These are phyloP conservation scores for Datura wrightii DNA, from an alignment of 257 asterid genomes.

Conservation along the genomic window DNA sequence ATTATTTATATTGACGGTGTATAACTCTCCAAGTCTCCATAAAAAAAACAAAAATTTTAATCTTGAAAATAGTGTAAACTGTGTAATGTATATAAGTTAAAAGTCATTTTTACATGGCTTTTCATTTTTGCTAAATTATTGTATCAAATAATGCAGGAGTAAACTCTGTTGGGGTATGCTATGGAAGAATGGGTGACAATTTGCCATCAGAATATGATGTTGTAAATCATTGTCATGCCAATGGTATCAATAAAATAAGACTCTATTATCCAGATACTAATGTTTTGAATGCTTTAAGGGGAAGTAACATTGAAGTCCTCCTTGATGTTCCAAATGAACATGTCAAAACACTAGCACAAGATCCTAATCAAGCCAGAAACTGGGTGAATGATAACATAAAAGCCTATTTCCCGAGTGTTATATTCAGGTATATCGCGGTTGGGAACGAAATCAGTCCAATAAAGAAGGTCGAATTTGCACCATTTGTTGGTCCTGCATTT, in stretches of 20 bases:
- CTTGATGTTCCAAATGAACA: slow-evolving; percentile 52
- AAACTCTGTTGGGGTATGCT: slow-evolving; percentile 48
- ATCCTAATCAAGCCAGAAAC: slow-evolving; percentile 36
- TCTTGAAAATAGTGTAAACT: neutral
- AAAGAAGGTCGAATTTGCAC: slow-evolving; percentile 14
- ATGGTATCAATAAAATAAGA: slow-evolving; percentile 51
- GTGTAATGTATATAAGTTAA: neutral
- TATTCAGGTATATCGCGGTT: slow-evolving; percentile 47
- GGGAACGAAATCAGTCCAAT: slow-evolving; percentile 56
- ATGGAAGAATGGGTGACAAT: slow-evolving; percentile 44
- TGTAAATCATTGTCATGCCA: slow-evolving; percentile 43
- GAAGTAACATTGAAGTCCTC: slow-evolving; percentile 45
- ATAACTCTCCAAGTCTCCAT: no score
- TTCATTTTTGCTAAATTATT: neutral
- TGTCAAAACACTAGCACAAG: slow-evolving; percentile 41
- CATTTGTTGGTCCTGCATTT: slow-evolving; percentile 47
- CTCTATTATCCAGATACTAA: slow-evolving; percentile 49
- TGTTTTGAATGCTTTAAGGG: slow-evolving; percentile 45
- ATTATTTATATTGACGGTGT: no score
- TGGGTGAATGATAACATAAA: slow-evolving; percentile 50
- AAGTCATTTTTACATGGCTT: neutral
- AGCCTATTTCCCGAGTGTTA: slow-evolving; percentile 40
- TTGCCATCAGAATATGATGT: slow-evolving; percentile 44
- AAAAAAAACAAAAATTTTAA: neutral
- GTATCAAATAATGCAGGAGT: slow-evolving; percentile 40